These are phyloP conservation scores for Lactarius quietus DNA, from an alignment of 768 basidiomycete genomes.

Conservation along the genomic window DNA sequence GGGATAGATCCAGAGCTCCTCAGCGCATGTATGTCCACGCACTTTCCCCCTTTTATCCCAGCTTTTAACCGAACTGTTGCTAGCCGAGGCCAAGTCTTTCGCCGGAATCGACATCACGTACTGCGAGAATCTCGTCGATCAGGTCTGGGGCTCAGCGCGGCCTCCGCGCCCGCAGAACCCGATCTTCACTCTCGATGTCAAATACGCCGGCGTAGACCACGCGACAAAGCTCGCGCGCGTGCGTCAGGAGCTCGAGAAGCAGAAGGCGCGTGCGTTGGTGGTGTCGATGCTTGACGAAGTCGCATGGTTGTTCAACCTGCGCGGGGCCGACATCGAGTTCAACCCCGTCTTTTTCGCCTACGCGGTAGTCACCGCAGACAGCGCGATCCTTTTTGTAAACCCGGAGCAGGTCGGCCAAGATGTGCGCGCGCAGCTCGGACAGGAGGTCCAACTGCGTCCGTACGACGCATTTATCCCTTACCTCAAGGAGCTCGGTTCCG, in stretches of 20 bases:
- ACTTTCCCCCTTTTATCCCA: neutral
- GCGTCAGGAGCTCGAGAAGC: constrained; percentile 60
- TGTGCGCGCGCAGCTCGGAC: constrained; percentile 51
- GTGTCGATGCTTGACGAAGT: constrained; percentile 92
- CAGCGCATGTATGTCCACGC: constrained; percentile 47
- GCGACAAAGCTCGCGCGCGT: constrained; percentile 63
- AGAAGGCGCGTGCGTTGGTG: constrained; percentile 67
- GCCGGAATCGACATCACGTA: constrained; percentile 61
- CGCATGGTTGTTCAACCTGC: constrained; percentile 91
- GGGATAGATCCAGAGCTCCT: constrained; percentile 84
- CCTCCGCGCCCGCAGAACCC: constrained; percentile 65
- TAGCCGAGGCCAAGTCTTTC: constrained; percentile 61
- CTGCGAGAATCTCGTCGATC: constrained; percentile 75
- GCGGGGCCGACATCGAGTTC: constrained; percentile 88
- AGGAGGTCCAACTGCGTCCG: constrained; percentile 58
- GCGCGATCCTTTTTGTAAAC: constrained; percentile 67
- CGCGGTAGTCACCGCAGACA: constrained; percentile 62
- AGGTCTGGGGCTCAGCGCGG: constrained; percentile 64
- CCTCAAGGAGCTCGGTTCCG: constrained; percentile 47
- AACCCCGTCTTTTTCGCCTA: constrained; percentile 95
- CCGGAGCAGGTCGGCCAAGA: constrained; percentile 44
- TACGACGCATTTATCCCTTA: constrained; percentile 68
- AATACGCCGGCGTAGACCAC: constrained; percentile 69
- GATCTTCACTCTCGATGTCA: constrained; percentile 65
- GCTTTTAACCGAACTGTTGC: neutral